Percentiles rank a stretch among this genome's conserved stretches.
Conservation (phyloP, 345 rosid species). For the Murraya koenigii region DNA sequence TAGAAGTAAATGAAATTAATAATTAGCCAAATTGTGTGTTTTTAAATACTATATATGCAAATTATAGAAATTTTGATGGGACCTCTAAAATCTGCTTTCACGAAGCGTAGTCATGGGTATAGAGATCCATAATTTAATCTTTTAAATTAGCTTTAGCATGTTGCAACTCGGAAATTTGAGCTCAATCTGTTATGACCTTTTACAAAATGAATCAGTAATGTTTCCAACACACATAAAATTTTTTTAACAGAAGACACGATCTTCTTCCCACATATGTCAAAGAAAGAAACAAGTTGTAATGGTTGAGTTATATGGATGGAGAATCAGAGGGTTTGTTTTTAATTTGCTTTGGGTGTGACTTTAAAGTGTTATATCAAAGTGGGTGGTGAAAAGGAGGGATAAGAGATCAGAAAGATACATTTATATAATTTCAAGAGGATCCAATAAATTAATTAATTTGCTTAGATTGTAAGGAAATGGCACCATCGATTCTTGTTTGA, state of each 20-base stretch:
- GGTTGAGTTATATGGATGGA: background rate
- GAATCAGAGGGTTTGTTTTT: background rate
- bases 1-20: background rate
- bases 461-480: slow-evolving; percentile 56
- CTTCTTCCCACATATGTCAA: too few species aligned
- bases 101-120: too few species aligned
- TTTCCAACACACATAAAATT: too few species aligned
- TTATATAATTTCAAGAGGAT: background rate
- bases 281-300: background rate
- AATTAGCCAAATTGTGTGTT: too few species aligned
- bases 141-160: too few species aligned
- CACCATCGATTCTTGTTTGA: slow-evolving; percentile 70
- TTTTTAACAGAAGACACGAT: too few species aligned
- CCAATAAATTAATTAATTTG: slow-evolving; percentile 27
- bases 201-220: too few species aligned
- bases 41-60: too few species aligned
- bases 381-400: slow-evolving; percentile 40
- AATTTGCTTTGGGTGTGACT: slow-evolving; percentile 8
- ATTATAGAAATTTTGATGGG: too few species aligned
- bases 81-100: too few species aligned
- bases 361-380: slow-evolving; percentile 34
- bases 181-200: background rate
- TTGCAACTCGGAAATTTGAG: background rate
- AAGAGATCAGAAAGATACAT: background rate
- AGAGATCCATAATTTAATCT: too few species aligned